Conservation (phyloP, 2,329 filamentous ascomycete genomes). For the Emmonsiellopsis sp. region DNA sequence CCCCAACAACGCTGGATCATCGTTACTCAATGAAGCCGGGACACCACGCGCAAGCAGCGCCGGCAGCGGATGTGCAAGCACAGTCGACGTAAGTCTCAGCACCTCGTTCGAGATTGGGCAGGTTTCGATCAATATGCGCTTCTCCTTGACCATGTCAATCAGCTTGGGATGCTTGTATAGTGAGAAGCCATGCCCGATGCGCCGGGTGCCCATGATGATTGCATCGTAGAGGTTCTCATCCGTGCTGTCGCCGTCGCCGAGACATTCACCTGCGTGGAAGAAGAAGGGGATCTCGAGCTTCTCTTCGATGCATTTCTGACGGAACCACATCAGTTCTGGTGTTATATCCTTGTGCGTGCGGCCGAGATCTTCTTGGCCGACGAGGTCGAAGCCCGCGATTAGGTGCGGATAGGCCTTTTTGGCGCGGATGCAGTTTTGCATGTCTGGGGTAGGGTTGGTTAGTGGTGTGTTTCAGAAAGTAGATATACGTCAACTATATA, state of each 20-base stretch:
- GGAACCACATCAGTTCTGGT: constrained; percentile 88
- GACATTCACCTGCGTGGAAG: constrained; percentile 86
- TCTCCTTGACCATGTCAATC: constrained; percentile 79
- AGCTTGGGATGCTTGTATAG: constrained; percentile 88
- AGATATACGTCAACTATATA: background rate
- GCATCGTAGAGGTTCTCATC: constrained; percentile 87
- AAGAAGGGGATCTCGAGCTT: constrained; percentile 83
- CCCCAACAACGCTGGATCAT: constrained; percentile 82
- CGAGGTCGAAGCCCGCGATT: constrained; percentile 66
- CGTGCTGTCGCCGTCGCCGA: constrained; percentile 68
- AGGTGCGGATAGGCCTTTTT: constrained; percentile 47
- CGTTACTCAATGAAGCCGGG: constrained; percentile 74
- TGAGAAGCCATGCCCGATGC: constrained; percentile 83
- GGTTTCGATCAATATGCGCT: constrained; percentile 77
- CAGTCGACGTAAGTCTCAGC: constrained; percentile 64
- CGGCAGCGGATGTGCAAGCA: constrained; percentile 67
- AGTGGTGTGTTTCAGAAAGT: background rate
- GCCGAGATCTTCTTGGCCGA: constrained; percentile 77
- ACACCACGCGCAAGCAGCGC: constrained; percentile 79
- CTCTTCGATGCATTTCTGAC: constrained; percentile 69
- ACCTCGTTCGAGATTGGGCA: constrained; percentile 94
- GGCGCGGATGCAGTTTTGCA: constrained; percentile 78
- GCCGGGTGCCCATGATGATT: constrained; percentile 71
- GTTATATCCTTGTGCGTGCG: constrained; percentile 66
- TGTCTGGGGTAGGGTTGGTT: constrained; percentile 27